phyloP scores from a whole-genome alignment of 164 flowering plant species.

The Euptelea pleiosperma region DNA sequence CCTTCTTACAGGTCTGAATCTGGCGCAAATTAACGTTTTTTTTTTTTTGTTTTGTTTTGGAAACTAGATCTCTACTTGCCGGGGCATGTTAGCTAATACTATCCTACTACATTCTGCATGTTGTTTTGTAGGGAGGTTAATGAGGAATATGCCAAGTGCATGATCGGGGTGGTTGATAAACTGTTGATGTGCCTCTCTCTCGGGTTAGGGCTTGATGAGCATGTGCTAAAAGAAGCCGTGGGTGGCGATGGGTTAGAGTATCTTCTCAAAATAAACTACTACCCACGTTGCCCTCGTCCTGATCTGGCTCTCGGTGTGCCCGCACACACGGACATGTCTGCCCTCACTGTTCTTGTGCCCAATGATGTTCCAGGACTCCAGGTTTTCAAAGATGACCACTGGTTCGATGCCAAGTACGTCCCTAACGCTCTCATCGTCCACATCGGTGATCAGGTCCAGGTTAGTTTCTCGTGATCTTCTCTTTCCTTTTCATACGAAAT shows the following conservation, averaged over 20 bases:
- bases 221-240: slow-evolving; percentile 24
- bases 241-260: slow-evolving; percentile 39
- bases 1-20: slow-evolving; percentile 48
- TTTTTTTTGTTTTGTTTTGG: not conserved
- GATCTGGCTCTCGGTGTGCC: slow-evolving; percentile 43
- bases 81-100: no score
- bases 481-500: no score
- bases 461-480: slow-evolving; percentile 6
- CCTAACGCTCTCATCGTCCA: slow-evolving; percentile 37
- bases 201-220: slow-evolving; percentile 38
- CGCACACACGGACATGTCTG: slow-evolving; percentile 39
- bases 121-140: slow-evolving; percentile 40
- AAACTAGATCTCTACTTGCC: not conserved
- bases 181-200: slow-evolving; percentile 34
- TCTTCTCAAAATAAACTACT: slow-evolving; percentile 34
- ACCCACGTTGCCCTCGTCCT: slow-evolving; percentile 50
- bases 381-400: slow-evolving; percentile 28
- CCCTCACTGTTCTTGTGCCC: slow-evolving; percentile 36
- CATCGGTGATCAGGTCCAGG: slow-evolving; percentile 45
- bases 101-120: not conserved
- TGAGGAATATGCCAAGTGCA: slow-evolving; percentile 43
- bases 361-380: slow-evolving; percentile 48
- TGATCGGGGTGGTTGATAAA: slow-evolving; percentile 42
- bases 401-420: slow-evolving; percentile 33
- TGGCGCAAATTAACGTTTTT: not conserved